Evolutionary conservation across 208 protist genomes (phyloP).

Genomic region (Crithidia brevicula): DNA sequence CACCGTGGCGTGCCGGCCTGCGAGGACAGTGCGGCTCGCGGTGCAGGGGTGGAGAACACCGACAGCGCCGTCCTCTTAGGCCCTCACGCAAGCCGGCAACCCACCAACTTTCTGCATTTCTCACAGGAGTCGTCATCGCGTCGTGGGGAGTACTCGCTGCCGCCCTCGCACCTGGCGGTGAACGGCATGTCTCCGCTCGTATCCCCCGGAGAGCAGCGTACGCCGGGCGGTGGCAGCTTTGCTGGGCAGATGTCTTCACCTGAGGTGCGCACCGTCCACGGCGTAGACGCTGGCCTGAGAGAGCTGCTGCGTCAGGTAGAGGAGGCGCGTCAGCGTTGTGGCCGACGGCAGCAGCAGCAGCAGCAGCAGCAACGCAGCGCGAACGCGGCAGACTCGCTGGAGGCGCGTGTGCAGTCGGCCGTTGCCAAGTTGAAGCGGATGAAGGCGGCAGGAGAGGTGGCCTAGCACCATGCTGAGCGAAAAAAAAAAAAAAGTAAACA

Average conservation of each 20-base stretch:
- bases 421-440: constrained; percentile 23
- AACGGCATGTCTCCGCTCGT: constrained; percentile 13
- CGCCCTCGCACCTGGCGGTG: constrained; percentile 8
- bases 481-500: background rate
- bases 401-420: constrained; percentile 19
- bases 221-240: constrained; percentile 8
- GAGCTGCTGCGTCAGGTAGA: constrained; percentile 25
- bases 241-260: background rate
- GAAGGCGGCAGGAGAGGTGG: background rate
- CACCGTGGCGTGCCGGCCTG: constrained; percentile 10
- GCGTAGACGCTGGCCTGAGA: background rate
- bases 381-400: constrained; percentile 1
- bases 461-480: background rate
- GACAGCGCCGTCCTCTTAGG: background rate
- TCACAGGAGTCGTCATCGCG: constrained; percentile 33
- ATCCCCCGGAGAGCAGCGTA: constrained; percentile 12
- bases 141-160: constrained; percentile 10
- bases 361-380: constrained; percentile 1
- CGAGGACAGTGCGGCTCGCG: constrained; percentile 7
- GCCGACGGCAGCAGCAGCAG: background rate
- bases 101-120: constrained; percentile 29
- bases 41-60: background rate
- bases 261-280: background rate
- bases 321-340: constrained; percentile 21
- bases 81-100: background rate